Conservation (phyloP, 2,329 filamentous ascomycete genomes). For the Colletotrichum lindemuthianum region DNA sequence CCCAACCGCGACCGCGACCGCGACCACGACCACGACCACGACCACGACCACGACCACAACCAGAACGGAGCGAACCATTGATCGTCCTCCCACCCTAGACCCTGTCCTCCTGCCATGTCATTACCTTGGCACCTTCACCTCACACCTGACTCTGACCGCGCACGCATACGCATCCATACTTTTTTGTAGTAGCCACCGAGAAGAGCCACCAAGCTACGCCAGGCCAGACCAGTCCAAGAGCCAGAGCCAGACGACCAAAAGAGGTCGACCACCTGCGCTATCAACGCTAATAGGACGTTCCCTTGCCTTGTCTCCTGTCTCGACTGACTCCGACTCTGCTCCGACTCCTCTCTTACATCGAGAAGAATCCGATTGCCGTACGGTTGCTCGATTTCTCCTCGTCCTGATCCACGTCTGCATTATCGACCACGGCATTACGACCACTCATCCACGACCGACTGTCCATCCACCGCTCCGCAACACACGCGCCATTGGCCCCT, state of each 20-base stretch:
- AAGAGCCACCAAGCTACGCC: background rate
- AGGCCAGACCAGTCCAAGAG: slow-evolving; percentile 8
- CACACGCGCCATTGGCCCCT: slow-evolving; percentile 14
- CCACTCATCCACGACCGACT: slow-evolving; percentile 8
- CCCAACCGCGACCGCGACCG: too few species aligned
- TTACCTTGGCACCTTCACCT: slow-evolving; percentile 1
- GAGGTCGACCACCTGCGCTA: background rate
- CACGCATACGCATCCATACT: too few species aligned
- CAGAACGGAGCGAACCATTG: too few species aligned
- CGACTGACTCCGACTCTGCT: background rate
- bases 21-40: too few species aligned
- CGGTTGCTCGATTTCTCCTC: slow-evolving; percentile 25
- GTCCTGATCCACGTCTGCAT: slow-evolving; percentile 19
- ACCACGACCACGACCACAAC: too few species aligned
- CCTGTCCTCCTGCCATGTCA: background rate
- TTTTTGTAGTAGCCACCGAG: too few species aligned
- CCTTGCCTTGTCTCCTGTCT: slow-evolving; percentile 7
- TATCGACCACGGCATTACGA: background rate
- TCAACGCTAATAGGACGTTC: slow-evolving; percentile 17
- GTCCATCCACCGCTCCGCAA: slow-evolving; percentile 20
- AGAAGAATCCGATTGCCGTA: slow-evolving; percentile 32
- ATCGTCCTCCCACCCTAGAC: background rate
- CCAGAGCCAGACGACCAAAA: slow-evolving; percentile 3
- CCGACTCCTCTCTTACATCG: slow-evolving; percentile 12
- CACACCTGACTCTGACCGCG: background rate